Base-by-base conservation (phyloP, 192 early-diverging fungal species). In the Radiomyces spectabilis region DNA sequence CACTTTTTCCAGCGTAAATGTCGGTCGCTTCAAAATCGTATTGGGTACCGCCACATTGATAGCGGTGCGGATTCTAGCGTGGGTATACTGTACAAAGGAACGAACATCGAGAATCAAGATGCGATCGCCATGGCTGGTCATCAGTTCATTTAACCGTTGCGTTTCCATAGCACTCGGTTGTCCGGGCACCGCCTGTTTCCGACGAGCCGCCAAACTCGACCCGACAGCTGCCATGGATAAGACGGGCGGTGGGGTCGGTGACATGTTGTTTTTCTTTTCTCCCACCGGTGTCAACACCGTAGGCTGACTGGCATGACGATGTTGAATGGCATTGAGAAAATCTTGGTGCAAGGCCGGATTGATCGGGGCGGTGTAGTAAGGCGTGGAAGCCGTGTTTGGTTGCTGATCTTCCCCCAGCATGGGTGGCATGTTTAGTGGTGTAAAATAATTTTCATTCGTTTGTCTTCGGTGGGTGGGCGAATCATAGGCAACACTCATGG, bases 1-100 rank as follows among this genome's bases (percentile, higher is more conserved):
- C 48, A 91, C 63, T 56, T 77, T 79, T 45, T 87, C 81, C 10
- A 85, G 63, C 1, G 81, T 76, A 52, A 78, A 85, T 13, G 75
- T 76, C 39, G 69, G 59, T 43, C 89, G 66, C 53, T 82, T 83
- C 34, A 91, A 68, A 29, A 93, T 73, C 16, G 86, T 91, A 13
- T 78, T 84, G 21, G 91, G 85, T 8, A 85, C 69, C 40, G 74
- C 79, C 40, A 93, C 70, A 57, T 75, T 87, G 25, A 92, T 69
- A 6, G 86, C 81, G 0, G 61, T 56, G 24, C 57, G 53, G 24
- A 93, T 78, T 21, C 71, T 76, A 16, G 71, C 61, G 1, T 55
- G 43, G 19, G 76, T 56, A 53, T 79, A 83, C 8, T 76, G 77
- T 7, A 71, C 65, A 43, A 80, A 82, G 4, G 79, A 66, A 29